These are phyloP conservation scores for Copromyces sp. DNA, from an alignment of 495 filamentous ascomycete genomes.

Conservation along the genomic window DNA sequence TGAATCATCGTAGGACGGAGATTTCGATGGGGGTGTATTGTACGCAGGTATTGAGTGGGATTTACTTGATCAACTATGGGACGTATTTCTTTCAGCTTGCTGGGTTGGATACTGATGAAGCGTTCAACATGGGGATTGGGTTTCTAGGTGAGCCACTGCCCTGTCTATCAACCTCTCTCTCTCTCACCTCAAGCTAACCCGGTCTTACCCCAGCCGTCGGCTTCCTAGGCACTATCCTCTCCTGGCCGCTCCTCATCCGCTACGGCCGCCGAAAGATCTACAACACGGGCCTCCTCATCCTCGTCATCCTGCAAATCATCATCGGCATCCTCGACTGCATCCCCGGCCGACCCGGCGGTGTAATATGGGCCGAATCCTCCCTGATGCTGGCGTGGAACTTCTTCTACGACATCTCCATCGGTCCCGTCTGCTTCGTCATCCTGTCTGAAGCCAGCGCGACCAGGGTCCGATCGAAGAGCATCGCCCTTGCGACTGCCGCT, in stretches of 20 bases:
- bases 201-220: constrained; percentile 20
- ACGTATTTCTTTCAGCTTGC: constrained; percentile 58
- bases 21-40: constrained; percentile 41
- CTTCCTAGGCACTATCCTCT: constrained; percentile 40
- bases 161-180: not conserved
- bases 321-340: constrained; percentile 51
- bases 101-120: constrained; percentile 37
- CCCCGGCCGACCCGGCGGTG: constrained; percentile 31
- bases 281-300: constrained; percentile 34
- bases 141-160: constrained; percentile 27
- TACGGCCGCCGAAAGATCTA: constrained; percentile 48
- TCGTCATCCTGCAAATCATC: constrained; percentile 42
- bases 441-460: constrained; percentile 49
- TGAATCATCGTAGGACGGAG: constrained; percentile 46
- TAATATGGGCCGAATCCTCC: constrained; percentile 42
- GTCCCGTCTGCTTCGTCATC: constrained; percentile 53
- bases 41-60: constrained; percentile 42
- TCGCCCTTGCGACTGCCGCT: constrained; percentile 49
- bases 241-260: constrained; percentile 43
- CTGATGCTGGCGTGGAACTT: constrained; percentile 50
- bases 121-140: constrained; percentile 43
- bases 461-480: constrained; percentile 51
- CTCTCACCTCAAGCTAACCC: not conserved
- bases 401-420: constrained; percentile 46
- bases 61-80: constrained; percentile 45